Conservation (phyloP, 345 rosid genomes). For the Melaleuca quinquenervia region DNA sequence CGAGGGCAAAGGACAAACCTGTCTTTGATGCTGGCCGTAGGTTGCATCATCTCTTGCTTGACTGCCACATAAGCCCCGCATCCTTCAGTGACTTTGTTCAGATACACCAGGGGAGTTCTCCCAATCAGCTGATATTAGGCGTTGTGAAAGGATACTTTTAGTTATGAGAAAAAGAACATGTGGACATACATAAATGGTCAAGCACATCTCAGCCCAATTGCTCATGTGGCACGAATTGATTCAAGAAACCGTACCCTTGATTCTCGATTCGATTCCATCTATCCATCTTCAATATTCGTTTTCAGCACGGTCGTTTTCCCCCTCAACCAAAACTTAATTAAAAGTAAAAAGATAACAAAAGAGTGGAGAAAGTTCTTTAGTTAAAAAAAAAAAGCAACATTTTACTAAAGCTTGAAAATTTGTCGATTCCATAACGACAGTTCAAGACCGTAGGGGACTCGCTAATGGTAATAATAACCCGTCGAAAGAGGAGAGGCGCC, state of each 20-base stretch:
- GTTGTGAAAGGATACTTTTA: background rate
- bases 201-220: background rate
- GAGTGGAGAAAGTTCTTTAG: background rate
- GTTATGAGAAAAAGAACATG: background rate
- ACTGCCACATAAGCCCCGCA: conserved; percentile 85
- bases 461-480: background rate
- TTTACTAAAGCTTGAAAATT: too few species aligned
- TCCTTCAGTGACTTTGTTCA: conserved; percentile 80
- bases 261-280: background rate
- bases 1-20: conserved; percentile 20
- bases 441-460: background rate
- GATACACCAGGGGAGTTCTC: conserved; percentile 70
- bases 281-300: background rate
- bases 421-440: too few species aligned
- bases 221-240: background rate
- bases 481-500: background rate
- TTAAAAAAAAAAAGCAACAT: too few species aligned
- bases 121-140: conserved; percentile 53
- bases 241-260: background rate
- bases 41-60: conserved; percentile 93
- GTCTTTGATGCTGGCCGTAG: conserved; percentile 92
- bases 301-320: background rate
- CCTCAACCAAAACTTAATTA: background rate
- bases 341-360: too few species aligned
- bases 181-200: background rate